phyloP scores from a whole-genome alignment of 768 basidiomycete species.

The Imleria badia region DNA sequence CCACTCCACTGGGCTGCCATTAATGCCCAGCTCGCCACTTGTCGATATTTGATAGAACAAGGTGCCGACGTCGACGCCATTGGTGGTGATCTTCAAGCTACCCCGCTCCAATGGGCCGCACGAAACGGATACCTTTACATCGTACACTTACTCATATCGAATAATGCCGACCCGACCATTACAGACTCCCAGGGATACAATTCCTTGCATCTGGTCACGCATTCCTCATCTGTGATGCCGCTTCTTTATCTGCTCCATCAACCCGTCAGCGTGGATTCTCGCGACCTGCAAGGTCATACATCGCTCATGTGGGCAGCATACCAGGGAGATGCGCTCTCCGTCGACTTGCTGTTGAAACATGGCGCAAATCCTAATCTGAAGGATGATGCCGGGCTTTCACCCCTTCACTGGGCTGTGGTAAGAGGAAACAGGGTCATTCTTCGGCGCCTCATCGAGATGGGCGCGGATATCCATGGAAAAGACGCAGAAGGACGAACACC shows the following conservation, averaged over 20 bases:
- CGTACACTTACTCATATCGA: conserved; percentile 85
- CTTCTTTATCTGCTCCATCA: conserved; percentile 90
- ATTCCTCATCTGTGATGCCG: conserved; percentile 94
- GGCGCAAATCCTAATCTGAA: conserved; percentile 76
- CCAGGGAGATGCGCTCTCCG: conserved; percentile 95
- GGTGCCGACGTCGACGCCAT: conserved; percentile 94
- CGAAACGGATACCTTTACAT: conserved; percentile 96
- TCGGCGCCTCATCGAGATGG: conserved; percentile 79
- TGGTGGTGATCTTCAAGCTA: conserved; percentile 92
- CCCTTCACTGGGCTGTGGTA: conserved; percentile 97
- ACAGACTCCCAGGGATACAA: conserved; percentile 95
- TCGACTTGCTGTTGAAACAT: conserved; percentile 85
- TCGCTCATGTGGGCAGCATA: conserved; percentile 99
- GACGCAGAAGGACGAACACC: conserved; percentile 86
- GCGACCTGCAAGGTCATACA: conserved; percentile 91
- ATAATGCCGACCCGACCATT: conserved; percentile 92
- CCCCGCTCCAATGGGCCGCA: conserved; percentile 98
- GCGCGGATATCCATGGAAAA: conserved; percentile 76
- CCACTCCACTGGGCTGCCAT: conserved; percentile 98
- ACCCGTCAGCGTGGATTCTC: conserved; percentile 87
- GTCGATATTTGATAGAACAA: conserved; percentile 83
- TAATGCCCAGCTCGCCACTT: conserved; percentile 89
- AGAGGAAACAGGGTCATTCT: conserved; percentile 91
- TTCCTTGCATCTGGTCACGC: conserved; percentile 90
- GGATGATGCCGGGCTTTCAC: conserved; percentile 82